A percentile compares a stretch with the other conserved stretches of the same genome.
Evolutionary conservation across 192 early-diverging fungal genomes (phyloP).

Genomic region (Linnemannia schmuckeri): DNA sequence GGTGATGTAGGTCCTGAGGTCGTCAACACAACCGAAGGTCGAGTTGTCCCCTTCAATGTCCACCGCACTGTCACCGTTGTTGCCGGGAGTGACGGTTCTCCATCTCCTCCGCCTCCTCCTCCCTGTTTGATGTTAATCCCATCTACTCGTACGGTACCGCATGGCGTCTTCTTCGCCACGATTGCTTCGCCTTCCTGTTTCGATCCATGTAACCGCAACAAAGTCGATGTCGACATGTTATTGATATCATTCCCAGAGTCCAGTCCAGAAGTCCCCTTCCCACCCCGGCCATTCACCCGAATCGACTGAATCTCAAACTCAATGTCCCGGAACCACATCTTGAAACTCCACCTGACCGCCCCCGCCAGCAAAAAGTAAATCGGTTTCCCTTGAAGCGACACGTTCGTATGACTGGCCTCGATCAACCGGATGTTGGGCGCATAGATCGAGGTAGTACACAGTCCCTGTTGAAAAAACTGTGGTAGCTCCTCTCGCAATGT

Average conservation of each 20-base stretch:
- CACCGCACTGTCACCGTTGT: conserved; percentile 62
- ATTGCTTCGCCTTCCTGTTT: not conserved
- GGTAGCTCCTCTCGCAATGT: conserved; percentile 64
- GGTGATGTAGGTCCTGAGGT: conserved; percentile 37
- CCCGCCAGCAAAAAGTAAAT: conserved; percentile 65
- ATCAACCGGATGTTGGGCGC: conserved; percentile 61
- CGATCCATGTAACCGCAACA: not conserved
- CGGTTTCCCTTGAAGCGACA: conserved; percentile 61
- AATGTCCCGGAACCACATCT: conserved; percentile 66
- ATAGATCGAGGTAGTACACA: conserved; percentile 62
- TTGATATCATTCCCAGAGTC: conserved; percentile 28
- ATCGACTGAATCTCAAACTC: conserved; percentile 62
- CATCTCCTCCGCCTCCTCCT: not conserved
- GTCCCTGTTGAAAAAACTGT: conserved; percentile 64
- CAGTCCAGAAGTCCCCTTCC: conserved; percentile 30
- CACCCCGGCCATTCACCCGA: conserved; percentile 51
- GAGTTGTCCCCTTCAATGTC: conserved; percentile 59
- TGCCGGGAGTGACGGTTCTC: conserved; percentile 12
- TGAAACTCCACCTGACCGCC: conserved; percentile 68
- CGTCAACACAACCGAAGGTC: conserved; percentile 51
- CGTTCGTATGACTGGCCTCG: conserved; percentile 67
- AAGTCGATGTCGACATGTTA: not conserved
- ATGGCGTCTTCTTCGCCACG: not conserved
- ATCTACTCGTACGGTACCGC: not conserved
- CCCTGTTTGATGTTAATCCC: not conserved